These are phyloP conservation scores for Solanum peruvianum DNA, from an alignment of 257 asterid genomes.

Conservation along the genomic window DNA sequence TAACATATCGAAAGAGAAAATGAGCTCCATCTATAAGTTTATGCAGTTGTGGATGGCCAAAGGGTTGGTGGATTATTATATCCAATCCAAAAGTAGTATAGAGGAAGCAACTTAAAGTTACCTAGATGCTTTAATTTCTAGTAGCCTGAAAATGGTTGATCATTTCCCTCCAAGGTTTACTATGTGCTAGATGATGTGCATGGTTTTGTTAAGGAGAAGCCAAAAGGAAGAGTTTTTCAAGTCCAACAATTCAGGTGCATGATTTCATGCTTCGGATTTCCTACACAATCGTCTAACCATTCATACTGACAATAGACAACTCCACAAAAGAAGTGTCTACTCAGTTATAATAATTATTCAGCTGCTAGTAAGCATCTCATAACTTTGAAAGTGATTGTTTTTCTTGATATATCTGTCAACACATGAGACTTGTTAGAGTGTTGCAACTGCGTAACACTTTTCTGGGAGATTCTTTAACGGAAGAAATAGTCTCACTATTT, in stretches of 20 bases:
- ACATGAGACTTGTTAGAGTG: conserved; percentile 4
- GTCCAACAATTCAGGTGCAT: neutral
- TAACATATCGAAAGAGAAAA: neutral
- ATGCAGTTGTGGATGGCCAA: conserved; percentile 14
- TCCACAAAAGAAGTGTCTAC: neutral
- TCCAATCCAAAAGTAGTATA: neutral
- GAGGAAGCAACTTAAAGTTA: neutral
- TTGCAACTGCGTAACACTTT: neutral
- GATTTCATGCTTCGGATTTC: neutral
- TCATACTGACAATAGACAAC: neutral
- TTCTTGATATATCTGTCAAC: neutral
- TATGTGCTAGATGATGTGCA: conserved; percentile 10
- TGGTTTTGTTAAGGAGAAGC: neutral
- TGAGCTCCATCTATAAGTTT: conserved; percentile 1
- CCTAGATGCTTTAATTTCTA: conserved; percentile 3
- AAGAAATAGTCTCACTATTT: neutral
- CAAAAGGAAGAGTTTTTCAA: neutral
- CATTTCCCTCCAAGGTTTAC: neutral
- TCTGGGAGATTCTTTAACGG: neutral
- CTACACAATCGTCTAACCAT: neutral
- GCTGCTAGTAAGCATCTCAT: neutral
- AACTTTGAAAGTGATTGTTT: neutral
- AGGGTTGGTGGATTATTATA: conserved; percentile 14
- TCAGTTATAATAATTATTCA: neutral
- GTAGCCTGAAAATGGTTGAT: conserved; percentile 3